phyloP scores from a whole-genome alignment of 352 stramenopile species.

The Globisporangium heterothallicum region DNA sequence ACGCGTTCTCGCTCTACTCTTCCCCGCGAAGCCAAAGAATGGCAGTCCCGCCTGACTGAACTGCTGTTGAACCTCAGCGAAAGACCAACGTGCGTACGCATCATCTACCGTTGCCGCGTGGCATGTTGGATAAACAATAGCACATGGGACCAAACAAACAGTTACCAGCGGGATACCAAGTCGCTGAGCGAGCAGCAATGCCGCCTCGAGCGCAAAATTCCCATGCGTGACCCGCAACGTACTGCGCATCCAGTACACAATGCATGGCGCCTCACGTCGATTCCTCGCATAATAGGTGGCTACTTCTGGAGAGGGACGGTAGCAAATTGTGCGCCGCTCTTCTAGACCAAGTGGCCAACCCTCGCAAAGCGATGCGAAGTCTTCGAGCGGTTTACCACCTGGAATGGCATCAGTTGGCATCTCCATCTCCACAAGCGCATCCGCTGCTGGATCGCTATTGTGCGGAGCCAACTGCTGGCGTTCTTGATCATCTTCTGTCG shows the following conservation, averaged over 20 bases:
- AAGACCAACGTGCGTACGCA: constrained; percentile 47
- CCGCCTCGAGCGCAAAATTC: constrained; percentile 57
- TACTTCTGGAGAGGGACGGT: constrained; percentile 14
- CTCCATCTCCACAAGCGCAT: neutral
- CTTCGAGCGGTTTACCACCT: neutral
- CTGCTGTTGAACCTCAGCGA: constrained; percentile 41
- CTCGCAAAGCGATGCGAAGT: constrained; percentile 23
- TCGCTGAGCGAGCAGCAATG: constrained; percentile 37
- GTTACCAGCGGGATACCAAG: constrained; percentile 38
- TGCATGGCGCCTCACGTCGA: neutral
- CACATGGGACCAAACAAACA: constrained; percentile 36
- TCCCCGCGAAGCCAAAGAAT: constrained; percentile 40
- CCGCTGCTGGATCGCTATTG: neutral
- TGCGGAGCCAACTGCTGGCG: neutral
- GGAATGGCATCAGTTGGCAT: constrained; percentile 8
- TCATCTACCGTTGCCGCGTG: constrained; percentile 52
- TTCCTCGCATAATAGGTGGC: constrained; percentile 8
- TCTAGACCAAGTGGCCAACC: constrained; percentile 46
- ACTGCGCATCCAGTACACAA: constrained; percentile 74
- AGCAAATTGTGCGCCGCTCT: constrained; percentile 40
- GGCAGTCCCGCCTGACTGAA: constrained; percentile 32
- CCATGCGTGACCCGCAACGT: constrained; percentile 49
- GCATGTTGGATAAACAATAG: constrained; percentile 46
- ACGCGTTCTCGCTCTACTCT: constrained; percentile 7
- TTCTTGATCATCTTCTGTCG: neutral